Evolutionary conservation across 1,284 basidiomycete genomes (phyloP).

Genomic region (Pascua sp.): DNA sequence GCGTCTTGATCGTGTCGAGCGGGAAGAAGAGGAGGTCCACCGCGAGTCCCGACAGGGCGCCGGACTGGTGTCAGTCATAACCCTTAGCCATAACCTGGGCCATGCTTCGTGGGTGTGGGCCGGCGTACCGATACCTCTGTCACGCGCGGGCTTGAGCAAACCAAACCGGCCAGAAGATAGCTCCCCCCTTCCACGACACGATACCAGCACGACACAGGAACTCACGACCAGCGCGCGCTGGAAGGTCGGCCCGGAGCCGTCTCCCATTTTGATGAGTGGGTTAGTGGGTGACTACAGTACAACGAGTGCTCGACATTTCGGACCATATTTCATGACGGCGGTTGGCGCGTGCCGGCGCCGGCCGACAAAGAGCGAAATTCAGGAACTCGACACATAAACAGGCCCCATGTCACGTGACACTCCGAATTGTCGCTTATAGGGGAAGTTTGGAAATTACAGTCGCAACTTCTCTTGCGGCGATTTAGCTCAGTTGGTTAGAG

Average conservation of each 20-base stretch:
- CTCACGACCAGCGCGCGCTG: conserved; percentile 40
- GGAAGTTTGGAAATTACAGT: too few species aligned
- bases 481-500: too few species aligned
- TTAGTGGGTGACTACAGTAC: too few species aligned
- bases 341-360: too few species aligned
- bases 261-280: too few species aligned
- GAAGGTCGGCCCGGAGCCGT: conserved; percentile 22
- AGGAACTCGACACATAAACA: too few species aligned
- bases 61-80: conserved; percentile 58
- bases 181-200: background rate
- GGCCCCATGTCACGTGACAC: too few species aligned
- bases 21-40: conserved; percentile 96
- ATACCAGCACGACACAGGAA: conserved; percentile 1
- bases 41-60: conserved; percentile 78
- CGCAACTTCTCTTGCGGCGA: too few species aligned
- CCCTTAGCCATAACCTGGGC: background rate
- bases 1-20: conserved; percentile 93
- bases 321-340: too few species aligned
- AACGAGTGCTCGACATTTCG: too few species aligned
- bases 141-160: background rate
- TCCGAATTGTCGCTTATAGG: too few species aligned
- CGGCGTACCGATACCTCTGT: background rate
- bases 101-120: background rate
- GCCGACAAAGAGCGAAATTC: too few species aligned
- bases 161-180: background rate